Evolutionary conservation across 2,329 filamentous ascomycete genomes (phyloP).

Genomic region (Stachybotrys elegans): DNA sequence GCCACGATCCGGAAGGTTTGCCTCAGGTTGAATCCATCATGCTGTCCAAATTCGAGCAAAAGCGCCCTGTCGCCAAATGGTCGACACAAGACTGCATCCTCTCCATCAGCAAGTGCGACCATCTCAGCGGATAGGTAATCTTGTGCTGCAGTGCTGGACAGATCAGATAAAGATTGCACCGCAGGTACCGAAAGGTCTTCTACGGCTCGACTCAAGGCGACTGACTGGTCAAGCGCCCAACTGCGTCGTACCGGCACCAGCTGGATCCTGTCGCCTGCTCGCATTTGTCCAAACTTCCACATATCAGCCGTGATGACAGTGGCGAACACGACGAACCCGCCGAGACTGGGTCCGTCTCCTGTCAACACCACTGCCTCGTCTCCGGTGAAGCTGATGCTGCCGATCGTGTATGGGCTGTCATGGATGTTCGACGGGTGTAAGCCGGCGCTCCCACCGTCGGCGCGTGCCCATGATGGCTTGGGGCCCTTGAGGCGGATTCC

Average conservation of each 20-base stretch:
- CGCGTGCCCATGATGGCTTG: conserved; percentile 29
- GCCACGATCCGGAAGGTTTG: conserved; percentile 27
- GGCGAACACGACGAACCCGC: conserved; percentile 34
- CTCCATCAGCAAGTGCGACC: conserved; percentile 11
- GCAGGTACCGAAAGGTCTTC: conserved; percentile 10
- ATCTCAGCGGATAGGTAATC: conserved; percentile 8
- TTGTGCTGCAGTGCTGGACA: background rate
- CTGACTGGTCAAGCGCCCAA: conserved; percentile 18
- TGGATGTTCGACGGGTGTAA: conserved; percentile 37
- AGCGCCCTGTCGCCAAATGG: conserved; percentile 29
- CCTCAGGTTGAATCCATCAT: conserved; percentile 22
- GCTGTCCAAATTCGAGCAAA: conserved; percentile 26
- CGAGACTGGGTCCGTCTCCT: conserved; percentile 34
- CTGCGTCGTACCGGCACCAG: conserved; percentile 23
- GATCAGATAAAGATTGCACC: too few relatives aligned
- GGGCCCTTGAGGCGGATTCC: conserved; percentile 34
- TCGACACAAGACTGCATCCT: conserved; percentile 13
- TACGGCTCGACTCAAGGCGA: conserved; percentile 15
- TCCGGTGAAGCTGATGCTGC: conserved; percentile 37
- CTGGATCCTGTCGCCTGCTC: conserved; percentile 30
- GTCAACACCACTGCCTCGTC: conserved; percentile 34
- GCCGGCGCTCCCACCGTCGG: conserved; percentile 30
- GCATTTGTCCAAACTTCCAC: conserved; percentile 37
- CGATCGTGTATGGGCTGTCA: conserved; percentile 33
- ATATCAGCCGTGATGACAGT: conserved; percentile 31